A percentile compares a stretch with the other conserved stretches of the same genome.
phyloP scores from a whole-genome alignment of 805 yeast species.

The Starmera quercuum region DNA sequence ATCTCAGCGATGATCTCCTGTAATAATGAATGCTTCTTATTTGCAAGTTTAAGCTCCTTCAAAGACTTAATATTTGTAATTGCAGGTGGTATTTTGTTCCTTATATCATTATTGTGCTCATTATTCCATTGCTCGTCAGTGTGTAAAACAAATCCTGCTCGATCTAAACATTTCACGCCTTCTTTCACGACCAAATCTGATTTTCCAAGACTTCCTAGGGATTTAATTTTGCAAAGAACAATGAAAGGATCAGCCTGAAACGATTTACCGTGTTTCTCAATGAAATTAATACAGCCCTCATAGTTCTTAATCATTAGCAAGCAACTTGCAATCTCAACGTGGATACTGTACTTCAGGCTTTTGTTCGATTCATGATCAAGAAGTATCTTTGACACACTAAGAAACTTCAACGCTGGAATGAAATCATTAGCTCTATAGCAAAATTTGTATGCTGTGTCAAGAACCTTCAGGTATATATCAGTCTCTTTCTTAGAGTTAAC shows the following conservation, averaged over 20 bases:
- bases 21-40: slow-evolving; percentile 22
- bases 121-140: slow-evolving; percentile 20
- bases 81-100: slow-evolving; percentile 29
- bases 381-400: slow-evolving; percentile 26
- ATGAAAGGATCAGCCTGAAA: slow-evolving; percentile 25
- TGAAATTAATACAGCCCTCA: slow-evolving; percentile 27
- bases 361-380: slow-evolving; percentile 5
- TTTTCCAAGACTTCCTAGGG: slow-evolving; percentile 24
- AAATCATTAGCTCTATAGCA: slow-evolving; percentile 38
- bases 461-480: slow-evolving; percentile 28
- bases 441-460: slow-evolving; percentile 35
- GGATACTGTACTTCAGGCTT: slow-evolving; percentile 4
- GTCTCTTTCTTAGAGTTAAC: slow-evolving; percentile 23
- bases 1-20: slow-evolving; percentile 35
- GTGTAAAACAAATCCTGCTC: slow-evolving; percentile 27
- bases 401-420: slow-evolving; percentile 31
- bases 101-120: slow-evolving; percentile 15
- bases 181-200: slow-evolving; percentile 25
- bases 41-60: slow-evolving; percentile 15
- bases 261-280: slow-evolving; percentile 22
- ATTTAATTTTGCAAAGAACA: slow-evolving; percentile 30
- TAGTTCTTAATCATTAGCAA: slow-evolving; percentile 21
- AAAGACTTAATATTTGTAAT: slow-evolving; percentile 29
- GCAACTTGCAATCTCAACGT: slow-evolving; percentile 15
- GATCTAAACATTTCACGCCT: slow-evolving; percentile 27